These are phyloP conservation scores for Scalesia atractyloides DNA, from an alignment of 129 eudicot species.

Conservation along the genomic window DNA sequence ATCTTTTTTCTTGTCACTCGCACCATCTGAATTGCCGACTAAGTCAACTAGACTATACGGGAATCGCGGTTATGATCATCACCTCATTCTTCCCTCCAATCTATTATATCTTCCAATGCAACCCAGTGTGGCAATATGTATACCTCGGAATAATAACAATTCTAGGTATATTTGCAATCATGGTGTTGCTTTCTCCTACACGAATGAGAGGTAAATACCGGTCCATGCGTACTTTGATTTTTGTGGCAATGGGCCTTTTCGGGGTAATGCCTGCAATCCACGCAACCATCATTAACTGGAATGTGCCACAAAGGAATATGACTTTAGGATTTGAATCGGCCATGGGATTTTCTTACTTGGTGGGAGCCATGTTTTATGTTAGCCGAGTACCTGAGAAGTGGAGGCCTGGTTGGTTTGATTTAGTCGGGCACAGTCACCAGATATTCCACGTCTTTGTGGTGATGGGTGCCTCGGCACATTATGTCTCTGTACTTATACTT, in stretches of 20 bases:
- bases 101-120: conserved; percentile 79
- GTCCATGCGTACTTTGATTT: conserved; percentile 61
- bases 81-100: conserved; percentile 94
- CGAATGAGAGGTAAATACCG: conserved; percentile 67
- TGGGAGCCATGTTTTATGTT: conserved; percentile 77
- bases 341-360: conserved; percentile 79
- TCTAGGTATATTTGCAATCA: conserved; percentile 61
- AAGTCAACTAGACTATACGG: conserved; percentile 70
- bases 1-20: conserved; percentile 90
- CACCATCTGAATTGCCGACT: conserved; percentile 51
- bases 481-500: conserved; percentile 63
- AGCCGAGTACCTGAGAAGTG: conserved; percentile 84
- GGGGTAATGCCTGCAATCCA: conserved; percentile 81
- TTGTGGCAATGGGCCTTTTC: conserved; percentile 84
- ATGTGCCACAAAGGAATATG: conserved; percentile 61
- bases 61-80: conserved; percentile 86
- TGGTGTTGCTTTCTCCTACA: conserved; percentile 66
- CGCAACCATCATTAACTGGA: conserved; percentile 63
- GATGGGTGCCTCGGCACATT: conserved; percentile 87
- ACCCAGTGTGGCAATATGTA: conserved; percentile 67
- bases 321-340: conserved; percentile 69
- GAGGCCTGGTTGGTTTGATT: conserved; percentile 90
- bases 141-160: conserved; percentile 65
- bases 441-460: conserved; percentile 87
- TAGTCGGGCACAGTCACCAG: conserved; percentile 93